phyloP scores from a whole-genome alignment of 2,329 filamentous ascomycete genomes.

The Venturia effusa region DNA sequence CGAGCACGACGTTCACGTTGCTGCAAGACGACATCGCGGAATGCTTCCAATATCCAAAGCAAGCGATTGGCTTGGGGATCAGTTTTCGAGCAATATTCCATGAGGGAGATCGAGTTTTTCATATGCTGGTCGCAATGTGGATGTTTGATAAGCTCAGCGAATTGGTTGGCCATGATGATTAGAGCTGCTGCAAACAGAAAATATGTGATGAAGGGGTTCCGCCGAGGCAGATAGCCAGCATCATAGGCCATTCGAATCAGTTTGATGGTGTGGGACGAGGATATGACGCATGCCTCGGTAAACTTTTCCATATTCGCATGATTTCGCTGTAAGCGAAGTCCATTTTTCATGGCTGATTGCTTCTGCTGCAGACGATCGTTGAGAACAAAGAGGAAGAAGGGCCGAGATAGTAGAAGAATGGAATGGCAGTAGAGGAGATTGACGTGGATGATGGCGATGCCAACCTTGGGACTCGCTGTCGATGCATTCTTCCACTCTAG shows the following conservation, averaged over 20 bases:
- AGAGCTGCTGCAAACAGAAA: constrained; percentile 31
- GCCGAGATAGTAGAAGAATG: constrained; percentile 51
- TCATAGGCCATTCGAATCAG: constrained; percentile 30
- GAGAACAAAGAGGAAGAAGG: constrained; percentile 51
- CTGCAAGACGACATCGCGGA: constrained; percentile 26
- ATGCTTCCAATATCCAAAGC: constrained; percentile 27
- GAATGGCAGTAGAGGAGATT: constrained; percentile 53
- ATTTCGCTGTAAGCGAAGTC: not conserved
- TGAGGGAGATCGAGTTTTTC: constrained; percentile 27
- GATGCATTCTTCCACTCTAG: constrained; percentile 42
- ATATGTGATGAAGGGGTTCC: constrained; percentile 30
- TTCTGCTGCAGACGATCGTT: constrained; percentile 31
- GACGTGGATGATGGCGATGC: constrained; percentile 50
- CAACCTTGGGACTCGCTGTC: constrained; percentile 35
- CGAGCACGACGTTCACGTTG: constrained; percentile 16
- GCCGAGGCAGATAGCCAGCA: constrained; percentile 28
- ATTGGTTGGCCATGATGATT: constrained; percentile 30
- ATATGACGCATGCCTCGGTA: constrained; percentile 31
- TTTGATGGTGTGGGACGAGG: constrained; percentile 30
- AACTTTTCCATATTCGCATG: constrained; percentile 36
- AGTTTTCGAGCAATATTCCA: constrained; percentile 29
- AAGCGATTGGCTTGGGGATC: constrained; percentile 29
- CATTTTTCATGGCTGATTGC: not conserved
- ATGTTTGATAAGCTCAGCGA: constrained; percentile 24
- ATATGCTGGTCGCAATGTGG: constrained; percentile 26